Percentiles rank a stretch among this genome's conserved stretches.
Conservation (phyloP, 768 basidiomycete genomes). For the Polyporus arcularius region DNA sequence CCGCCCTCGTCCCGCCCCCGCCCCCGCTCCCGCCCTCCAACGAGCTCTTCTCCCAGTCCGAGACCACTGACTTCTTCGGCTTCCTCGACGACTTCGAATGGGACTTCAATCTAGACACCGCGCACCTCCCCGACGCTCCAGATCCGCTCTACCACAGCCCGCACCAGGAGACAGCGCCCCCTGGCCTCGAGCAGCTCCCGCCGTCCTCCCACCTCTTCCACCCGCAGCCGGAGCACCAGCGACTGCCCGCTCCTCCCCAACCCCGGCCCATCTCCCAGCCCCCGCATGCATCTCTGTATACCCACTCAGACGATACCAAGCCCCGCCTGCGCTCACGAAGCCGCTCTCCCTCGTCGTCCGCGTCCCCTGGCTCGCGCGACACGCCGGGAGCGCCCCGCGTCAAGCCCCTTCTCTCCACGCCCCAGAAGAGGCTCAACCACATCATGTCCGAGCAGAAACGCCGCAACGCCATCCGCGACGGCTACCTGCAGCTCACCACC, state of each 20-base stretch:
- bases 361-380: conserved; percentile 18
- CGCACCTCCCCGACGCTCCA: conserved; percentile 16
- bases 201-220: conserved; percentile 16
- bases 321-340: background rate
- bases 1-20: conserved; percentile 54
- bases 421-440: conserved; percentile 89
- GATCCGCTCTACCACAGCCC: conserved; percentile 15
- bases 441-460: conserved; percentile 95
- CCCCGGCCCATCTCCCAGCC: background rate
- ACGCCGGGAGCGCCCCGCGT: conserved; percentile 20
- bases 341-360: conserved; percentile 17
- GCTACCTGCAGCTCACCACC: conserved; percentile 83
- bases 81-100: conserved; percentile 83
- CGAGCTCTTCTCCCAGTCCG: conserved; percentile 76
- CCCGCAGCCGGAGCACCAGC: conserved; percentile 3
- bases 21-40: conserved; percentile 69
- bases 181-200: conserved; percentile 26
- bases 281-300: background rate
- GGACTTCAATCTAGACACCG: conserved; percentile 53
- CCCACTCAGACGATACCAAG: conserved; percentile 7
- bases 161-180: conserved; percentile 14
- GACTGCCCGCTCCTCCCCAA: background rate
- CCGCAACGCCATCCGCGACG: conserved; percentile 87
- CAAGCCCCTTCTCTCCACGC: conserved; percentile 75
- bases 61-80: conserved; percentile 76